phyloP scores from a whole-genome alignment of 2,329 filamentous ascomycete genomes.

The Clarireedia paspali region DNA sequence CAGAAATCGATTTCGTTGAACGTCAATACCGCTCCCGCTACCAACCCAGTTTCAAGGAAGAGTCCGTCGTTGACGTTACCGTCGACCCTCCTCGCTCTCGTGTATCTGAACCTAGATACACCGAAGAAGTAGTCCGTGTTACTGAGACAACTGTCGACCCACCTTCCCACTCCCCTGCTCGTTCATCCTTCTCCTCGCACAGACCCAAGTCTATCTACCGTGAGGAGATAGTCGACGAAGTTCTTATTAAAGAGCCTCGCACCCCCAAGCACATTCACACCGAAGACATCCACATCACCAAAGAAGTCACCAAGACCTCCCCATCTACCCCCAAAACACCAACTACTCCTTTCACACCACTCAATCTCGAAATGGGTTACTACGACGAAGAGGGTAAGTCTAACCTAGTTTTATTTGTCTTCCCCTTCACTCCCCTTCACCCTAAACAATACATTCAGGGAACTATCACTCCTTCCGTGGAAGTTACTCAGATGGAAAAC shows the following conservation, averaged over 20 bases:
- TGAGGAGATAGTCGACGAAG: slow-evolving; percentile 15
- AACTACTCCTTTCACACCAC: slow-evolving; percentile 7
- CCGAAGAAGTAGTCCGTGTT: slow-evolving; percentile 16
- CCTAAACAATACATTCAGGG: slow-evolving; percentile 35
- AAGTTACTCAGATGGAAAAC: slow-evolving; percentile 22
- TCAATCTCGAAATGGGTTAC: slow-evolving; percentile 60
- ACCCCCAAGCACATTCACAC: slow-evolving; percentile 13
- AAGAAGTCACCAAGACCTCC: slow-evolving; percentile 28
- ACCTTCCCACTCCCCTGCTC: slow-evolving; percentile 20
- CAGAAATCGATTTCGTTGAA: slow-evolving; percentile 53
- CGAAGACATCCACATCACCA: slow-evolving; percentile 15
- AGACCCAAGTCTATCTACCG: slow-evolving; percentile 13
- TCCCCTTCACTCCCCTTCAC: slow-evolving; percentile 12
- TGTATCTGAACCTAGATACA: slow-evolving; percentile 29
- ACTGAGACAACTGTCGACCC: slow-evolving; percentile 30
- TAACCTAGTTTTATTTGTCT: slow-evolving; percentile 7
- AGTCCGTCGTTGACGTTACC: slow-evolving; percentile 50
- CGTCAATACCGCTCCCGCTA: slow-evolving; percentile 51
- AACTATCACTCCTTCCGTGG: slow-evolving; percentile 69
- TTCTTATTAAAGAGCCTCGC: slow-evolving; percentile 26
- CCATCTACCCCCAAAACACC: slow-evolving; percentile 13
- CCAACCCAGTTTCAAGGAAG: slow-evolving; percentile 32
- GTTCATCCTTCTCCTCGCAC: slow-evolving; percentile 25
- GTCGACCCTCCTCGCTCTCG: slow-evolving; percentile 44
- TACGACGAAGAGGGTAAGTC: slow-evolving; percentile 59